These are phyloP conservation scores for Trichophyton schoenleinii DNA, from an alignment of 2,329 filamentous ascomycete genomes.

Conservation along the genomic window DNA sequence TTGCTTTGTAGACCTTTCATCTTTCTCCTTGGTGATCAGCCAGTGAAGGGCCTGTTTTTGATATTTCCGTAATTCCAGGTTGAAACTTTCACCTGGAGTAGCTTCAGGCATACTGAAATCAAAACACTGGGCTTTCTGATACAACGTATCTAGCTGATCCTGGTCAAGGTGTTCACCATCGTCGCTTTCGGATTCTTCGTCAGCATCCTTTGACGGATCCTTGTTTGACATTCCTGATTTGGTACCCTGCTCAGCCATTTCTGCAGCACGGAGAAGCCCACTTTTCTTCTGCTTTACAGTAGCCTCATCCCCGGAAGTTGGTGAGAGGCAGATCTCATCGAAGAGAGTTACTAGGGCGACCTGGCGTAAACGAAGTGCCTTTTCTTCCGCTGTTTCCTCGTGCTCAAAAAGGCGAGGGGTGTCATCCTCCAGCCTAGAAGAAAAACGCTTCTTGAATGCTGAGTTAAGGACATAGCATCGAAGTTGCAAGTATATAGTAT, in stretches of 20 bases:
- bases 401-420: constrained; percentile 73
- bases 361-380: constrained; percentile 68
- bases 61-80: constrained; percentile 74
- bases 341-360: constrained; percentile 80
- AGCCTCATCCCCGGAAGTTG: constrained; percentile 58
- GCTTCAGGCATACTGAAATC: constrained; percentile 85
- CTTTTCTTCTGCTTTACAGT: constrained; percentile 71
- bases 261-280: constrained; percentile 72
- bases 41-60: constrained; percentile 91
- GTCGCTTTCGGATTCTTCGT: constrained; percentile 52
- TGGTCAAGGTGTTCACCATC: constrained; percentile 88
- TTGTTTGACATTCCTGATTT: constrained; percentile 44
- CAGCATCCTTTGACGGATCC: constrained; percentile 27
- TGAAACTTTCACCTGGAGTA: constrained; percentile 70
- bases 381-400: constrained; percentile 75
- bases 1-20: constrained; percentile 57
- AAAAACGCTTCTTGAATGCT: constrained; percentile 58
- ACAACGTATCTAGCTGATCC: constrained; percentile 84
- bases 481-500: constrained; percentile 86
- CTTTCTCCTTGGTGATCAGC: constrained; percentile 90
- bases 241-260: constrained; percentile 63
- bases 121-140: constrained; percentile 92
- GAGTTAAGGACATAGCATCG: constrained; percentile 60
- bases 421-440: constrained; percentile 45
- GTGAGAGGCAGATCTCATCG: constrained; percentile 72